Percentiles rank a stretch among this genome's conserved stretches.
Evolutionary conservation across 176 grass and related monocot genomes (phyloP).

Genomic region (Triticum timopheevii): DNA sequence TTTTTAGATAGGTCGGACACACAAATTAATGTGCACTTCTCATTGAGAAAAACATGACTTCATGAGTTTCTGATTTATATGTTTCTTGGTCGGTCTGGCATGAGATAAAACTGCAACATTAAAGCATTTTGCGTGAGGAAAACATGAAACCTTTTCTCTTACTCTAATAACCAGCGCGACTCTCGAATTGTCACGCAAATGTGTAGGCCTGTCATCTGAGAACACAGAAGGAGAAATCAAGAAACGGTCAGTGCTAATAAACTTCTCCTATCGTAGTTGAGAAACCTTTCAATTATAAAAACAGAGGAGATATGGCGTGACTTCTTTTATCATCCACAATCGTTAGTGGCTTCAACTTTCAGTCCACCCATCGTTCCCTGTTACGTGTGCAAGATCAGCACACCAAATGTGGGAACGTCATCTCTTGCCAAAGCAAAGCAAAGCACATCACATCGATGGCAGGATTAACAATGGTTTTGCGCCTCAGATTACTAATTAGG

Average conservation of each 20-base stretch:
- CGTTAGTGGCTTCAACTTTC: slow-evolving; percentile 40
- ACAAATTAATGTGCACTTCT: neutral
- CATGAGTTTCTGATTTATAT: neutral
- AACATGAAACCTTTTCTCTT: neutral
- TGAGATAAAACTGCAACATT: neutral
- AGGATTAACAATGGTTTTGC: slow-evolving; percentile 7
- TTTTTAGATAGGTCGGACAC: neutral
- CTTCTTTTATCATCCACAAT: slow-evolving; percentile 42
- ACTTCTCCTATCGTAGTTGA: slow-evolving; percentile 20
- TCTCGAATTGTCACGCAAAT: neutral
- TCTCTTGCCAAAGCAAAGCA: slow-evolving; percentile 36
- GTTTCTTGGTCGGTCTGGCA: neutral
- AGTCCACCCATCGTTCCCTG: slow-evolving; percentile 18
- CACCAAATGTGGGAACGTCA: slow-evolving; percentile 21
- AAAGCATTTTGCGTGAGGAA: neutral
- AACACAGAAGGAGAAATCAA: neutral
- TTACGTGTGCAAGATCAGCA: slow-evolving; percentile 37
- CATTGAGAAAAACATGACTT: neutral
- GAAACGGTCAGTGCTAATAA: neutral
- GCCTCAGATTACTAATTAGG: slow-evolving; percentile 23
- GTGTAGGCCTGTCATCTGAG: neutral
- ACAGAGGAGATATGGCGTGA: slow-evolving; percentile 25
- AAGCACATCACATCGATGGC: neutral
- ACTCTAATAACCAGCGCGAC: no score
- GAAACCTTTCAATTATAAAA: slow-evolving; percentile 40